These are phyloP conservation scores for Diplodia scrobiculata DNA, from an alignment of 2,329 filamentous ascomycete species.

Conservation along the genomic window DNA sequence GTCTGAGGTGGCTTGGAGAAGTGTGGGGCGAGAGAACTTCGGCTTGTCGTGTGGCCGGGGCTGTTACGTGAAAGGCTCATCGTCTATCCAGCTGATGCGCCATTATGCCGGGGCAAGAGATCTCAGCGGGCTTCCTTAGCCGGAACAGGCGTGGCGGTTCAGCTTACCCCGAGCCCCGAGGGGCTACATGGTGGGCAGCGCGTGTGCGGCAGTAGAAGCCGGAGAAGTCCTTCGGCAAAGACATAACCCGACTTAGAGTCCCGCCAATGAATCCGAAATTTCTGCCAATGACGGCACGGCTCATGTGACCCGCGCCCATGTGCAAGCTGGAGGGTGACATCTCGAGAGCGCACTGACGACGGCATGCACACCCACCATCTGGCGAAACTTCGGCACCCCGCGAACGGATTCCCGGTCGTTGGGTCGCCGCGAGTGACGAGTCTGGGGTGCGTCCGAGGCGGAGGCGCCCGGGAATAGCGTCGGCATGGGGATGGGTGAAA, in stretches of 20 bases:
- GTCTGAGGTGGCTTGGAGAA: conserved; percentile 10
- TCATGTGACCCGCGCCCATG: conserved; percentile 16
- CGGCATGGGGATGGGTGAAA: background rate
- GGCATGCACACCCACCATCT: background rate
- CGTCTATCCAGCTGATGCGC: conserved; percentile 7
- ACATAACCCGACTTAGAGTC: background rate
- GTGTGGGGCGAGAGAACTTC: conserved; percentile 18
- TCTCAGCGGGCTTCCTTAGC: conserved; percentile 3
- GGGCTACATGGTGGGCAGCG: background rate
- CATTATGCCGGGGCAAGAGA: background rate
- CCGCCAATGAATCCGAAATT: conserved; percentile 12
- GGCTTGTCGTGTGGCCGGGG: background rate
- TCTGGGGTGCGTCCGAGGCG: conserved; percentile 13
- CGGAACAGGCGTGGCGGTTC: background rate
- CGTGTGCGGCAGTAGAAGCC: background rate
- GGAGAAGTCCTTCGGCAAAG: conserved; percentile 5
- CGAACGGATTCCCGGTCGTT: conserved; percentile 8
- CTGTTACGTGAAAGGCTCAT: conserved; percentile 10
- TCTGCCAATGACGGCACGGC: conserved; percentile 5
- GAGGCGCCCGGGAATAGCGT: background rate
- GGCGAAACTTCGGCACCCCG: conserved; percentile 23
- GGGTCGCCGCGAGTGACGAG: conserved; percentile 10
- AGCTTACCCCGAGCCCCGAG: background rate
- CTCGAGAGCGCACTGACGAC: conserved; percentile 18
- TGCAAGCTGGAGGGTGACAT: conserved; percentile 13